Evolutionary conservation across 106 monocot genomes (phyloP).

Genomic region (Dioscorea zingiberensis): DNA sequence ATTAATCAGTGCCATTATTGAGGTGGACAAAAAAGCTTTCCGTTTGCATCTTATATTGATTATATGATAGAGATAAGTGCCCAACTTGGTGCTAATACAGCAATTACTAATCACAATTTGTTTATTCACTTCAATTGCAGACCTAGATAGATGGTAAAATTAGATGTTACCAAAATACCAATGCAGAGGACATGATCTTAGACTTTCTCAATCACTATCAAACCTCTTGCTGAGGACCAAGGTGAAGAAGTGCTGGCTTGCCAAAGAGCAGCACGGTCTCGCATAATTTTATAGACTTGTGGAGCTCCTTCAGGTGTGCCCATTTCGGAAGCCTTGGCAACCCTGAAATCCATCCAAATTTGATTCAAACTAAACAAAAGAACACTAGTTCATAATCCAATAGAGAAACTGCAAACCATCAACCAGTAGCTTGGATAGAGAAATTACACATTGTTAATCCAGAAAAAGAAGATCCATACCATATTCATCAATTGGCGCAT

Average conservation of each 20-base stretch:
- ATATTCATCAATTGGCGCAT: constrained; percentile 98
- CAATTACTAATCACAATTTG: too few relatives aligned
- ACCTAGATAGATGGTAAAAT: too few relatives aligned
- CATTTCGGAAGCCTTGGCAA: constrained; percentile 86
- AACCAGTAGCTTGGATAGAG: not conserved
- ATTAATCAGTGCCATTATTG: too few relatives aligned
- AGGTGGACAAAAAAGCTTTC: too few relatives aligned
- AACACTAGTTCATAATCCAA: not conserved
- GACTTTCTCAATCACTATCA: not conserved
- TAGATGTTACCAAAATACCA: too few relatives aligned
- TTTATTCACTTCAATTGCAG: too few relatives aligned
- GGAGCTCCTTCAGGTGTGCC: constrained; percentile 86
- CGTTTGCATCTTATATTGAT: too few relatives aligned
- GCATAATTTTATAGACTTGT: constrained; percentile 72
- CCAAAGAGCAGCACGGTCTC: constrained; percentile 59
- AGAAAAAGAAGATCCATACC: constrained; percentile 33
- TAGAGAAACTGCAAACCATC: not conserved
- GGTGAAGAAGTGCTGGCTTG: constrained; percentile 26
- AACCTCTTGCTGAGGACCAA: constrained; percentile 87
- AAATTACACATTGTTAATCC: not conserved
- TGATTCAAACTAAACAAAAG: constrained; percentile 1
- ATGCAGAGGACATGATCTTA: too few relatives aligned
- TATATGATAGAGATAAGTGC: too few relatives aligned
- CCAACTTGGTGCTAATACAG: too few relatives aligned
- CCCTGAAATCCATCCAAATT: constrained; percentile 33